Evolutionary conservation across 805 yeast species (phyloP).

Genomic region (Spathaspora hagerdaliae): DNA sequence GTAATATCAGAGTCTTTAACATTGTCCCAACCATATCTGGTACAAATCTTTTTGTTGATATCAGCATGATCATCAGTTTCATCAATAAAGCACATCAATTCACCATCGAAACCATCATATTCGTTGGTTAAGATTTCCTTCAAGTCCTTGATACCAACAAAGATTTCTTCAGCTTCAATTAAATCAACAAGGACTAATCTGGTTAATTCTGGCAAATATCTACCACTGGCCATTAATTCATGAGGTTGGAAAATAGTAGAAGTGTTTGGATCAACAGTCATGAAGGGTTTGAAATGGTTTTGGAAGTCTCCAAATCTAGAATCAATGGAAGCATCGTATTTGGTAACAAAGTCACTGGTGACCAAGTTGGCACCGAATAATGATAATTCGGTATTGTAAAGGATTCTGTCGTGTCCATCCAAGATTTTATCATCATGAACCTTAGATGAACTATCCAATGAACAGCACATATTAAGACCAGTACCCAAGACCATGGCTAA

Average conservation of each 20-base stretch:
- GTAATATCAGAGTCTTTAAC: constrained; percentile 23
- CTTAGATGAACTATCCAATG: constrained; percentile 16
- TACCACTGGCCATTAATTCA: constrained; percentile 52
- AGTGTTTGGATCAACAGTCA: constrained; percentile 18
- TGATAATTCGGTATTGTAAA: constrained; percentile 53
- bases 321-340: constrained; percentile 38
- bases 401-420: constrained; percentile 10
- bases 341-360: constrained; percentile 22
- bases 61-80: constrained; percentile 21
- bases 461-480: constrained; percentile 57
- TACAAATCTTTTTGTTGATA: constrained; percentile 17
- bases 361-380: constrained; percentile 45
- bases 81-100: constrained; percentile 34
- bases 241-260: constrained; percentile 48
- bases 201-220: constrained; percentile 53
- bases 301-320: constrained; percentile 12
- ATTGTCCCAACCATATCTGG: constrained; percentile 17
- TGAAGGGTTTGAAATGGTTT: constrained; percentile 21
- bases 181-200: constrained; percentile 40
- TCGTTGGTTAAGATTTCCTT: constrained; percentile 5
- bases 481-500: constrained; percentile 67
- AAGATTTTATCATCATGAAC: constrained; percentile 12
- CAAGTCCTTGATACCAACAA: constrained; percentile 12
- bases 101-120: constrained; percentile 38
- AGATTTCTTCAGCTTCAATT: constrained; percentile 23